Base-by-base conservation (phyloP, 257 asterid species). In the Gentiana dahurica region DNA sequence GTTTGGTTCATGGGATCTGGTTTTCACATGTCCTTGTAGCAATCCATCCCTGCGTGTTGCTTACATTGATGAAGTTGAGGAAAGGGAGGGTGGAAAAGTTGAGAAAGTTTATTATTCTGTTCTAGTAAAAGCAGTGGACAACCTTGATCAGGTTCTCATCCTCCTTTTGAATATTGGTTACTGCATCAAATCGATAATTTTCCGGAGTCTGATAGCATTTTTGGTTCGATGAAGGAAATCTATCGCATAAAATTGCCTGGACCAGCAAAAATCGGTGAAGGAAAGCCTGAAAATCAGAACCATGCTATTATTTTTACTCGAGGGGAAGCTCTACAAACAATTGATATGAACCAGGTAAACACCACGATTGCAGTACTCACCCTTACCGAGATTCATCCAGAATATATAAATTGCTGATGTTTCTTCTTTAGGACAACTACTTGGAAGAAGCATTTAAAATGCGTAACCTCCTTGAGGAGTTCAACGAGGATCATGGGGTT, bases 21-120 rank as follows among this genome's bases (percentile, higher is more conserved):
- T 39, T 71, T 65, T 64, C 63, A 66, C 36, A 36, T 65, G 59
- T 44, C 36, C 47, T 46, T 37, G 3, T 74, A 71, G 98, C 71
- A 82, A 92, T 73, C 97, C 98, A 58, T 81, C 97, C 65, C 95
- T 92, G 51, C 98, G 98, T 51, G 97, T 92, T 51, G 98, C 98
- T 61, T 92, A 83, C 62, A 92, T 92, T 63, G 98, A 88, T 71
- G 98, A 85, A 67, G 93, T 87, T 50, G 98, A 92, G 77, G 98
- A 87, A 83, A 79, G 82, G 72, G 89, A 79, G 59, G 86, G 87
- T 60, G 97, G 89, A 55, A 81, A 78, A 75, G 81, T 59, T 48
- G 88, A 77, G 65, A 87, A 80, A 69, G 97, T 85, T 35, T 92
- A 78, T 73, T 92, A 92, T 71, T 92, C 97, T 39, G 98, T 92